Evolutionary conservation across 805 yeast species (phyloP).

Genomic region (Candida anglica): DNA sequence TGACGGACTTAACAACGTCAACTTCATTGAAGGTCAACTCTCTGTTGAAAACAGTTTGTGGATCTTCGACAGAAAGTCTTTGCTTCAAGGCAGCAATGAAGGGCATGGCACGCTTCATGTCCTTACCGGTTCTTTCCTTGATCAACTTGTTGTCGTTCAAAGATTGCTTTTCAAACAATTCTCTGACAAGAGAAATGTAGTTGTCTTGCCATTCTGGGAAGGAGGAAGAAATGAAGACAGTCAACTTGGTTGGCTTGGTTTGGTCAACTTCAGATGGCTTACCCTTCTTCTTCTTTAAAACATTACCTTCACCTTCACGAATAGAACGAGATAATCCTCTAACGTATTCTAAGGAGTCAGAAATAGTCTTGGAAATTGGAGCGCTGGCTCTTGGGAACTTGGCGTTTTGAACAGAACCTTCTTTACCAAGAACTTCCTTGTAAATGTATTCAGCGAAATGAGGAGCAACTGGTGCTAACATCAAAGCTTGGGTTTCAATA

Average conservation of each 20-base stretch:
- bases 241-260: constrained; percentile 66
- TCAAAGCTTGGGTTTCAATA: constrained; percentile 79
- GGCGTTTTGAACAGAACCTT: constrained; percentile 66
- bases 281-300: constrained; percentile 77
- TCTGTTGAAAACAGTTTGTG: constrained; percentile 83
- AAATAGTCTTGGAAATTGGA: constrained; percentile 57
- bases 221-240: constrained; percentile 70
- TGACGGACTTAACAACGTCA: constrained; percentile 55
- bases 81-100: constrained; percentile 84
- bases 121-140: constrained; percentile 70
- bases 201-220: constrained; percentile 70
- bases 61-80: constrained; percentile 65
- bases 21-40: constrained; percentile 80
- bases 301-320: constrained; percentile 89
- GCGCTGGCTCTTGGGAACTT: constrained; percentile 74
- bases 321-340: constrained; percentile 75
- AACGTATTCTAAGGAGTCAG: constrained; percentile 74
- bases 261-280: constrained; percentile 72
- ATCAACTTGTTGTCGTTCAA: constrained; percentile 63
- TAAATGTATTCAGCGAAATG: constrained; percentile 90
- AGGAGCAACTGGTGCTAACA: constrained; percentile 91
- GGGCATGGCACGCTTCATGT: constrained; percentile 98
- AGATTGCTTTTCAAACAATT: constrained; percentile 59
- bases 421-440: constrained; percentile 72
- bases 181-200: constrained; percentile 66